A percentile compares a stretch with the other conserved stretches of the same genome.
These are phyloP conservation scores for Solanum chiquidenum DNA, from an alignment of 257 asterid genomes.

Conservation along the genomic window DNA sequence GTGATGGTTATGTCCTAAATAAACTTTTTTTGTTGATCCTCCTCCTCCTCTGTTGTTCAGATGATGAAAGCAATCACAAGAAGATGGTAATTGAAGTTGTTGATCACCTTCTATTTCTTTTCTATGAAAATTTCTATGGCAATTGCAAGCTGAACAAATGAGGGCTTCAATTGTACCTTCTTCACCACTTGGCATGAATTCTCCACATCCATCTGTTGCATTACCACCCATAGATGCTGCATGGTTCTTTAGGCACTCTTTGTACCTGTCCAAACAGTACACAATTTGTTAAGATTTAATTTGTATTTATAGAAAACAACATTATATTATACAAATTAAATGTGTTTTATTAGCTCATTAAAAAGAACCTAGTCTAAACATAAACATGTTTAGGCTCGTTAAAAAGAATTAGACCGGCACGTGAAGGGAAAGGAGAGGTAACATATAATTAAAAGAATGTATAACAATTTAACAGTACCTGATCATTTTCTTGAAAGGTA, in stretches of 20 bases:
- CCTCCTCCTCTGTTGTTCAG: slow-evolving; percentile 15
- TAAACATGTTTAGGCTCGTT: not conserved
- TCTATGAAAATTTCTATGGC: slow-evolving; percentile 88
- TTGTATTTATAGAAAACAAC: not conserved
- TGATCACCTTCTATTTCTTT: slow-evolving; percentile 58
- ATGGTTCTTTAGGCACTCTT: slow-evolving; percentile 86
- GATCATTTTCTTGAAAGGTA: slow-evolving; percentile 34
- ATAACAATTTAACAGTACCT: slow-evolving; percentile 9
- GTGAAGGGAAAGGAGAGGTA: not conserved
- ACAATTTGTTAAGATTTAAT: not conserved
- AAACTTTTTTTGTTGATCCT: slow-evolving; percentile 23
- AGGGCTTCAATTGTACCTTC: slow-evolving; percentile 71
- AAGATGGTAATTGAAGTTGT: not conserved
- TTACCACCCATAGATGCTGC: slow-evolving; percentile 90
- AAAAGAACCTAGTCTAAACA: not conserved
- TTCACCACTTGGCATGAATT: slow-evolving; percentile 86
- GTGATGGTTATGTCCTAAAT: slow-evolving; percentile 23
- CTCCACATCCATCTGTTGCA: slow-evolving; percentile 94
- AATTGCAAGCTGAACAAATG: slow-evolving; percentile 78
- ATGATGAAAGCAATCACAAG: slow-evolving; percentile 18
- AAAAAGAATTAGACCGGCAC: not conserved
- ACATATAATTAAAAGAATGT: not conserved
- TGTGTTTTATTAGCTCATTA: not conserved
- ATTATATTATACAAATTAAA: not conserved
- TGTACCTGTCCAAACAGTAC: slow-evolving; percentile 14